Conservation (phyloP, 768 basidiomycete species). For the Mycena metata region DNA sequence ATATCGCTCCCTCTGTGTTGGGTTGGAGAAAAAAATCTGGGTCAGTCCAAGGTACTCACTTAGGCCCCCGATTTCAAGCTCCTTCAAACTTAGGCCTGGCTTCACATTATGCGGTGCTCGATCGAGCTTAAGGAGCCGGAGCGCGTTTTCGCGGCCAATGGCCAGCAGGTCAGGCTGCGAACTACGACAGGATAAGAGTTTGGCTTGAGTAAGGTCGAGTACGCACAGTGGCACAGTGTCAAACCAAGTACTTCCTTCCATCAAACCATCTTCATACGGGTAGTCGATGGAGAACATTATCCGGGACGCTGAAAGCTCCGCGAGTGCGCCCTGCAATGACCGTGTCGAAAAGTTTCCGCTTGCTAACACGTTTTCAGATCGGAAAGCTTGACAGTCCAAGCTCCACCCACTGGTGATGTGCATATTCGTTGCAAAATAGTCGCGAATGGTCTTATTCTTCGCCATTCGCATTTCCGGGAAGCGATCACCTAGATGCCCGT, state of each 20-base stretch:
- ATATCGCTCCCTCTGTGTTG: conserved; percentile 31
- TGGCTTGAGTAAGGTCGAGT: background rate
- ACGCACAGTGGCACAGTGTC: conserved; percentile 34
- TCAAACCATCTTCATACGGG: conserved; percentile 38
- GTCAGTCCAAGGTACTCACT: conserved; percentile 13
- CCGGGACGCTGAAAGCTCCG: conserved; percentile 30
- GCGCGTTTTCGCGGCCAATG: conserved; percentile 38
- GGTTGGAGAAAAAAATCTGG: background rate
- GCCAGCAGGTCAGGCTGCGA: conserved; percentile 35
- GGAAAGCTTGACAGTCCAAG: background rate
- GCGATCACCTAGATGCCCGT: conserved; percentile 28
- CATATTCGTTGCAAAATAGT: conserved; percentile 39
- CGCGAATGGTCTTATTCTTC: conserved; percentile 37
- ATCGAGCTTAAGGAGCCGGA: conserved; percentile 36
- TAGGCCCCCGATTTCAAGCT: conserved; percentile 34
- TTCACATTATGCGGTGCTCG: conserved; percentile 34
- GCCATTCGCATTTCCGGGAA: conserved; percentile 39
- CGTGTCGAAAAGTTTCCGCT: conserved; percentile 38
- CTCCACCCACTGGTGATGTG: conserved; percentile 41
- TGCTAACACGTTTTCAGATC: conserved; percentile 18
- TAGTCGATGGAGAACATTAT: conserved; percentile 41
- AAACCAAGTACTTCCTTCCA: conserved; percentile 40
- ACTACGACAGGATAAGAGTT: too few relatives aligned
- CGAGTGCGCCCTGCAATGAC: conserved; percentile 33
- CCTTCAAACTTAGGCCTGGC: conserved; percentile 24